Percentiles rank a stretch among this genome's conserved stretches.
Conservation (phyloP, 352 stramenopile genomes). For the Phytopythium vexans region DNA sequence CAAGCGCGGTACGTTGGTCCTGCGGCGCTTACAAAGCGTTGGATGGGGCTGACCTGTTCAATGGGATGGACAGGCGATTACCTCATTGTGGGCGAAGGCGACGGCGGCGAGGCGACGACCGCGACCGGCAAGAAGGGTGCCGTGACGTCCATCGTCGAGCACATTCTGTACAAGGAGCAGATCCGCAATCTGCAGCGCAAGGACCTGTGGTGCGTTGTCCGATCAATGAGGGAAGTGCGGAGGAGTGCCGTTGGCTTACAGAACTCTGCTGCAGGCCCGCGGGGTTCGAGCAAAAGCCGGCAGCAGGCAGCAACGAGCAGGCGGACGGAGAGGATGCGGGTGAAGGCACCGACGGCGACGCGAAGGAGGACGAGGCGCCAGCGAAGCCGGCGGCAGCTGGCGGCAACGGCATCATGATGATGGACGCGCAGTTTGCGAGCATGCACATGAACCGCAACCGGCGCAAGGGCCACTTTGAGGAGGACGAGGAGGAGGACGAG, state of each 20-base stretch:
- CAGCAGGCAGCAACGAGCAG: constrained; percentile 9
- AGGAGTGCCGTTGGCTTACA: too few relatives aligned
- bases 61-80: too few relatives aligned
- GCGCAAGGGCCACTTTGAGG: constrained; percentile 68
- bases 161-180: constrained; percentile 99
- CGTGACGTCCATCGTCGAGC: constrained; percentile 90
- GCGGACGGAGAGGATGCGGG: constrained; percentile 15
- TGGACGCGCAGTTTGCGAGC: constrained; percentile 41
- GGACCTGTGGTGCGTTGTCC: constrained; percentile 79
- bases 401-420: constrained; percentile 57
- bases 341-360: constrained; percentile 10
- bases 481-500: constrained; percentile 66
- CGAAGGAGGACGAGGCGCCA: constrained; percentile 13
- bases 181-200: constrained; percentile 96
- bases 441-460: constrained; percentile 79
- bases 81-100: constrained; percentile 91
- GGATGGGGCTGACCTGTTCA: too few relatives aligned
- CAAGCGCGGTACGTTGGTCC: constrained; percentile 70
- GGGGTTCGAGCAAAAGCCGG: constrained; percentile 34
- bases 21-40: too few relatives aligned
- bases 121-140: constrained; percentile 84
- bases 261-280: too few relatives aligned
- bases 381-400: constrained; percentile 1
- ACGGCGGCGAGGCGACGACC: constrained; percentile 62
- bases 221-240: too few relatives aligned